These are phyloP conservation scores for Metrosideros polymorpha DNA, from an alignment of 441 rosid genomes.

Conservation along the genomic window DNA sequence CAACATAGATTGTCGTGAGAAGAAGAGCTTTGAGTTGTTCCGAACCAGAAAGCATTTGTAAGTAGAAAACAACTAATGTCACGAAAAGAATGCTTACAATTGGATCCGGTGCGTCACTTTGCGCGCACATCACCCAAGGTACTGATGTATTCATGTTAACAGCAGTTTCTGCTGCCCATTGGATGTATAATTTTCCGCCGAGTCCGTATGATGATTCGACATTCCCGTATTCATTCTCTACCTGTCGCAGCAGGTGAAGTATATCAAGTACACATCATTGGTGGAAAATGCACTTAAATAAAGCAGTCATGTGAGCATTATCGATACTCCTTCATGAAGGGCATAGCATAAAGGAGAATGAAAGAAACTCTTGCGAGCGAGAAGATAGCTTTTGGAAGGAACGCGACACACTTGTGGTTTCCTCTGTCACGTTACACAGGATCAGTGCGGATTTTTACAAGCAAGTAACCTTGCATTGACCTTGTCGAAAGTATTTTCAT, in stretches of 20 bases:
- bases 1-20: neutral
- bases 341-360: neutral
- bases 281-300: neutral
- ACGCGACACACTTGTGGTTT: neutral
- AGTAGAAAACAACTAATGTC: neutral
- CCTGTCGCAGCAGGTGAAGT: slow-evolving; percentile 21
- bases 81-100: slow-evolving; percentile 17
- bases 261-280: neutral
- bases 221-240: slow-evolving; percentile 58
- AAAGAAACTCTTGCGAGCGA: neutral
- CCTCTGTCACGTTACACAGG: neutral
- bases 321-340: neutral
- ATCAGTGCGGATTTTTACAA: neutral
- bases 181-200: slow-evolving; percentile 37
- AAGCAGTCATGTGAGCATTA: neutral
- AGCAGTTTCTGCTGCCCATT: slow-evolving; percentile 65
- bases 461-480: neutral
- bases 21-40: neutral
- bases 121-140: slow-evolving; percentile 70
- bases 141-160: slow-evolving; percentile 43
- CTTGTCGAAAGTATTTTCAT: neutral
- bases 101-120: slow-evolving; percentile 62
- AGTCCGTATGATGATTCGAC: slow-evolving; percentile 51
- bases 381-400: neutral
- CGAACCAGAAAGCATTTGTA: neutral